Evolutionary conservation across 805 yeast genomes (phyloP).

Genomic region (Huiozyma naganishii): DNA sequence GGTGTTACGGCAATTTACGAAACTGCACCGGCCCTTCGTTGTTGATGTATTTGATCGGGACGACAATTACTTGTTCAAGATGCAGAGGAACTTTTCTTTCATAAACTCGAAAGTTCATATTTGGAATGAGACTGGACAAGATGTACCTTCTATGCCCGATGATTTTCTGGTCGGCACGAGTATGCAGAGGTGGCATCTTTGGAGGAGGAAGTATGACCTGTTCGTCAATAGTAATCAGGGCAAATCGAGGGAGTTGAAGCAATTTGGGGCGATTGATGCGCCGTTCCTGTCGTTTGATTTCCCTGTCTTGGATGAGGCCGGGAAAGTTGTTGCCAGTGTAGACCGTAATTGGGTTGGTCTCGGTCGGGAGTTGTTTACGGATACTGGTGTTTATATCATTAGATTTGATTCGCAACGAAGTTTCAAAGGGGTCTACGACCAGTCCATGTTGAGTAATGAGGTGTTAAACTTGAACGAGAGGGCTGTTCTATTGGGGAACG

Average conservation of each 20-base stretch:
- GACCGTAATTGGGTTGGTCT: conserved; percentile 94
- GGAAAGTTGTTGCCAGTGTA: conserved; percentile 58
- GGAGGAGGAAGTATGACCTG: conserved; percentile 83
- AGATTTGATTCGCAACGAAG: conserved; percentile 64
- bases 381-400: conserved; percentile 83
- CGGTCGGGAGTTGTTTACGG: conserved; percentile 87
- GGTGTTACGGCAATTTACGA: conserved; percentile 71
- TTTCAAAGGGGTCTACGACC: conserved; percentile 50
- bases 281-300: conserved; percentile 82
- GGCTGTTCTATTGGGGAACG: conserved; percentile 76
- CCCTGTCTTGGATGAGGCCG: conserved; percentile 53
- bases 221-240: conserved; percentile 29
- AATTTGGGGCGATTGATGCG: conserved; percentile 81
- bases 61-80: conserved; percentile 51
- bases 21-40: conserved; percentile 77
- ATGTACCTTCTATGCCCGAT: conserved; percentile 13
- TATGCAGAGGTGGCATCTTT: conserved; percentile 87
- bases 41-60: conserved; percentile 59
- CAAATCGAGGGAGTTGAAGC: conserved; percentile 40
- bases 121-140: conserved; percentile 21
- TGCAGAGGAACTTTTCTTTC: conserved; percentile 74
- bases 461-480: conserved; percentile 66
- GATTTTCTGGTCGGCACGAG: conserved; percentile 65
- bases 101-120: conserved; percentile 77
- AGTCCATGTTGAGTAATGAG: conserved; percentile 22